Evolutionary conservation across 2,329 filamentous ascomycete species (phyloP), one percentile per base, ranked within the genome.

Genomic region (Huntiella decipiens): DNA sequence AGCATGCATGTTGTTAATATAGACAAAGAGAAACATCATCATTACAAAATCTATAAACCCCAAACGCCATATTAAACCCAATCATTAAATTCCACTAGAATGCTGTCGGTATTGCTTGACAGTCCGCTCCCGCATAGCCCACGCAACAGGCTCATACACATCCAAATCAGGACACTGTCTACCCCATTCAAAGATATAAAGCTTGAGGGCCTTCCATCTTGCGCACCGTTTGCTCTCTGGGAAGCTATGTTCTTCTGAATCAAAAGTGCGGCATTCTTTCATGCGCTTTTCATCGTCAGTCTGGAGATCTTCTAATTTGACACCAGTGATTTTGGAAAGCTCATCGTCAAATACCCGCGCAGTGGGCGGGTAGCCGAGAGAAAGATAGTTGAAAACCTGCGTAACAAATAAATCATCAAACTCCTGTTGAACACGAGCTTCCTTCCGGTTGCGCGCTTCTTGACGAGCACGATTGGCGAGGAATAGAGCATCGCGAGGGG

Each of bases 311-410:
- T 70, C 65, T 5, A 88, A 57, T 1, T 73, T 58, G 5, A 93
- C 76, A 7, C 71, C 68, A 31, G 79, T 82, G 47, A 95, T 92
- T 57, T 82, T 84, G 53, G 78, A 75, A 15, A 96, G 67, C 64
- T 96, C 88, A 8, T 78, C 72, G 56, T 96, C 88, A 56, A 83
- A 96, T 34, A 74, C 71, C 16, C 80, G 75, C 8, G 87, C 88
- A 55, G 86, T 76, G 32, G 83, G 79, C 3, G 88, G 87, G 59
- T 95, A 95, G 4, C 88, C 88, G 4, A 96, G 71, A 0, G 85
- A 93, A 12, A 96, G 70, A 60, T 96, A 96, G 60, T 96, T 95
- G 69, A 92, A 96, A 5, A 96, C 87, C 61, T 96, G 88, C 0
- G 87, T 94, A 47, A 95, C 76, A 58, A 95, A 94, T 3, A 68